These are phyloP conservation scores for Ogataea zsoltii DNA, from an alignment of 805 yeast species.

Conservation along the genomic window DNA sequence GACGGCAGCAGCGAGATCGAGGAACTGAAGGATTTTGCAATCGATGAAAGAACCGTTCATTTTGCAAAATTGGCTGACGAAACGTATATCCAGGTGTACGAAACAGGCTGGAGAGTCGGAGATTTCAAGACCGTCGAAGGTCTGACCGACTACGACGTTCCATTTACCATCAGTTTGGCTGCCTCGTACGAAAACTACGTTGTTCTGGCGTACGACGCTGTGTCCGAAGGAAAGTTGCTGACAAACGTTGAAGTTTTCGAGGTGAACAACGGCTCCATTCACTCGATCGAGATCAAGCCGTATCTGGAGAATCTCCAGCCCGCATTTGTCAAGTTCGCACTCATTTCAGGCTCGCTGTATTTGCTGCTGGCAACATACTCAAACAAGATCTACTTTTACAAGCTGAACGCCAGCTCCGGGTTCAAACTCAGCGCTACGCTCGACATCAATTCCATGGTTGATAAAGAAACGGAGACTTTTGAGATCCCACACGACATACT, in stretches of 20 bases:
- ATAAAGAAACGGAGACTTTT: slow-evolving; percentile 2
- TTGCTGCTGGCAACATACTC: slow-evolving; percentile 21
- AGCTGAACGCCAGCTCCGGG: slow-evolving; percentile 1
- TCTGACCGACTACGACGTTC: slow-evolving; percentile 9
- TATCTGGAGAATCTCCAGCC: slow-evolving; percentile 17
- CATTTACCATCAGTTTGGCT: slow-evolving; percentile 20
- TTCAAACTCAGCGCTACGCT: slow-evolving; percentile 5
- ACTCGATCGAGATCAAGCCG: slow-evolving; percentile 8
- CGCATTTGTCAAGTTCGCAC: slow-evolving; percentile 14
- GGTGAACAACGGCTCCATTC: not conserved
- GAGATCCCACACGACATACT: slow-evolving; percentile 15
- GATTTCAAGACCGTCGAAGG: slow-evolving; percentile 9
- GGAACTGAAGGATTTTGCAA: slow-evolving; percentile 13
- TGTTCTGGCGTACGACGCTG: slow-evolving; percentile 20
- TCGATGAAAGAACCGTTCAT: slow-evolving; percentile 16
- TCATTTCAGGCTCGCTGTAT: slow-evolving; percentile 1
- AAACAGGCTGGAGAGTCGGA: slow-evolving; percentile 27
- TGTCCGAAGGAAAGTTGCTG: not conserved
- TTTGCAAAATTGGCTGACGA: slow-evolving; percentile 11
- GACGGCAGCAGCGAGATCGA: slow-evolving; percentile 7
- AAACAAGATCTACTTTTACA: slow-evolving; percentile 18
- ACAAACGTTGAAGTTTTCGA: slow-evolving; percentile 20
- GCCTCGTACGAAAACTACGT: slow-evolving; percentile 10
- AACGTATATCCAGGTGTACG: slow-evolving; percentile 23
- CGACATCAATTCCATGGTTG: slow-evolving; percentile 3